Conservation (phyloP, 257 asterid genomes). For the Solanum microdontum region DNA sequence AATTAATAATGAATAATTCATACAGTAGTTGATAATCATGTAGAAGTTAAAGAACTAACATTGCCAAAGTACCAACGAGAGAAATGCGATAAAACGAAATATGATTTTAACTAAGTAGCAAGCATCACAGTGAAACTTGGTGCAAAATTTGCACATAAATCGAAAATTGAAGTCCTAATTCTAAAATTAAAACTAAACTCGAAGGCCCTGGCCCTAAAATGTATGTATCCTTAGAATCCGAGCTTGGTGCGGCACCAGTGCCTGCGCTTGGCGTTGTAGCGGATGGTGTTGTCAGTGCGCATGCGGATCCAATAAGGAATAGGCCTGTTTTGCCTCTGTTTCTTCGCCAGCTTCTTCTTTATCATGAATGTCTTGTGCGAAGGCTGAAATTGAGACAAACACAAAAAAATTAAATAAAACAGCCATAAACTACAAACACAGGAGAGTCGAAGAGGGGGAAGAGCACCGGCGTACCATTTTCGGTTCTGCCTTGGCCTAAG, state of each 20-base stretch:
- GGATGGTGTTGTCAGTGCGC: slow-evolving; percentile 81
- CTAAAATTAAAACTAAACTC: neutral
- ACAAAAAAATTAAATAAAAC: neutral
- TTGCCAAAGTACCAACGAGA: neutral
- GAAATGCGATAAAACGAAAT: neutral
- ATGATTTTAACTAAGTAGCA: neutral
- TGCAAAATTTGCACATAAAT: neutral
- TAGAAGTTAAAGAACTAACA: neutral
- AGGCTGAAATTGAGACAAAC: slow-evolving; percentile 30
- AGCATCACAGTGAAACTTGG: neutral
- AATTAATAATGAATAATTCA: too few relatives aligned
- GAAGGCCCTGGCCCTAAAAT: neutral
- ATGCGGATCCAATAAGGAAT: slow-evolving; percentile 81
- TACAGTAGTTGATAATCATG: neutral
- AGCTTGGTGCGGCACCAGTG: slow-evolving; percentile 99
- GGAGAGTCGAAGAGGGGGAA: neutral
- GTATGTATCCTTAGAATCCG: slow-evolving; percentile 32
- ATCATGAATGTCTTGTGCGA: slow-evolving; percentile 78
- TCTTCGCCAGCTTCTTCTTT: slow-evolving; percentile 87
- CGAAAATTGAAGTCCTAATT: neutral
- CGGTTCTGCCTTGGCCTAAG: neutral
- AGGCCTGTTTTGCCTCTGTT: slow-evolving; percentile 87
- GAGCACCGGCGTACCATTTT: slow-evolving; percentile 9
- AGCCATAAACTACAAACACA: neutral
- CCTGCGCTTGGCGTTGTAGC: slow-evolving; percentile 90